These are phyloP conservation scores for Dactylorhiza incarnata DNA, from an alignment of 106 monocot genomes.

Conservation along the genomic window DNA sequence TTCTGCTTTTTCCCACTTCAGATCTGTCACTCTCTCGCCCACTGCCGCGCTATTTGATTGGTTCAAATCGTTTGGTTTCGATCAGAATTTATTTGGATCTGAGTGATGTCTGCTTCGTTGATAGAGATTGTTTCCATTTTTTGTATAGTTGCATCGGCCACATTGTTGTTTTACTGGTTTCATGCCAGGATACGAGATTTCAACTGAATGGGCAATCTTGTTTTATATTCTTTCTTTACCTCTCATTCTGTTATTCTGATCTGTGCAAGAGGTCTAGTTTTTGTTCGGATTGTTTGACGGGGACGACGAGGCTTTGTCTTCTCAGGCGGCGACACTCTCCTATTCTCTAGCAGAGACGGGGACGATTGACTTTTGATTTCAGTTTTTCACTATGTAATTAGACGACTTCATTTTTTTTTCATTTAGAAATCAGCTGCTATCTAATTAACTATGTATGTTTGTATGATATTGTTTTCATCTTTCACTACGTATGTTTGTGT, in stretches of 20 bases:
- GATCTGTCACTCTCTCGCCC: background rate
- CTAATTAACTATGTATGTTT: too few species aligned
- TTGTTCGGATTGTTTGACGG: background rate
- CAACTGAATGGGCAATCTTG: background rate
- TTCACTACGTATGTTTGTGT: too few species aligned
- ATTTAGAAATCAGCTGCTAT: too few species aligned
- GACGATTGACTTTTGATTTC: too few species aligned
- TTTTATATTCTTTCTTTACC: background rate
- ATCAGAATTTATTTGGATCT: background rate
- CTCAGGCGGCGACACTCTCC: too few species aligned
- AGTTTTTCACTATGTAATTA: too few species aligned
- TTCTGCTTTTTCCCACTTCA: background rate
- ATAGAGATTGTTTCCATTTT: background rate
- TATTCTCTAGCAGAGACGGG: too few species aligned
- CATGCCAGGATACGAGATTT: background rate
- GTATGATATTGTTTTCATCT: too few species aligned
- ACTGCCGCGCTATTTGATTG: background rate
- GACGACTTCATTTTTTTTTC: too few species aligned
- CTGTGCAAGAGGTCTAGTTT: background rate
- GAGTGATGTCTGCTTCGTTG: background rate
- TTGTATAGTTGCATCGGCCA: background rate
- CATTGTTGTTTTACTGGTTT: background rate
- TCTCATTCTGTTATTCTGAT: background rate
- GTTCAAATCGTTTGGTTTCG: background rate
- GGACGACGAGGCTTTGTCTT: too few species aligned